Percentiles rank a stretch among this genome's conserved stretches.
Evolutionary conservation across 2,329 filamentous ascomycete species (phyloP).

Genomic region (Aureobasidium sp.): DNA sequence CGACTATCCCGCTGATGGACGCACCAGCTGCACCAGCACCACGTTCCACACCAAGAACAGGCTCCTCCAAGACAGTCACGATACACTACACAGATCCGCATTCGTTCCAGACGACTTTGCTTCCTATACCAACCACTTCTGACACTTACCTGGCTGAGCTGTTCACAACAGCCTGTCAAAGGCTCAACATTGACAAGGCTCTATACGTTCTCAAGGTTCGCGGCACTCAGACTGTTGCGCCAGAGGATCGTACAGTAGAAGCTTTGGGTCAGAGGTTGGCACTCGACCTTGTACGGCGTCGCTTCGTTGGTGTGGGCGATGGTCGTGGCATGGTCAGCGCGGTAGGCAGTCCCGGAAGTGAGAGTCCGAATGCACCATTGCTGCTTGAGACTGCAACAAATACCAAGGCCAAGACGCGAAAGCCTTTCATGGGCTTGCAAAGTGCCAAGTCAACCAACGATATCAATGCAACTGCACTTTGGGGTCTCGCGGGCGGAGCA

Average conservation of each 20-base stretch:
- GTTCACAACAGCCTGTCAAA: slow-evolving; percentile 69
- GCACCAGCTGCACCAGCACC: slow-evolving; percentile 37
- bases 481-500: slow-evolving; percentile 18
- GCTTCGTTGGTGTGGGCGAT: slow-evolving; percentile 55
- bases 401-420: slow-evolving; percentile 40
- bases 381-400: slow-evolving; percentile 46
- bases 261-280: slow-evolving; percentile 69
- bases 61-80: slow-evolving; percentile 62
- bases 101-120: slow-evolving; percentile 58
- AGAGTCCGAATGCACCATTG: slow-evolving; percentile 61
- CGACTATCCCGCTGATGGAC: slow-evolving; percentile 35
- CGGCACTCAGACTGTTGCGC: slow-evolving; percentile 65
- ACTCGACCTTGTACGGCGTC: slow-evolving; percentile 66
- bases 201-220: slow-evolving; percentile 73
- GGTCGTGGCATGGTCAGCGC: slow-evolving; percentile 45
- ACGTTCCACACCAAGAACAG: slow-evolving; percentile 49
- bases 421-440: slow-evolving; percentile 15
- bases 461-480: slow-evolving; percentile 23
- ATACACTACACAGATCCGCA: slow-evolving; percentile 67
- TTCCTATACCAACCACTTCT: slow-evolving; percentile 68
- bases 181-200: slow-evolving; percentile 70
- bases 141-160: slow-evolving; percentile 80
- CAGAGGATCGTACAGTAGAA: slow-evolving; percentile 70
- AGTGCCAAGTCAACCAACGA: slow-evolving; percentile 36
- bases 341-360: slow-evolving; percentile 60